A percentile compares a stretch with the other conserved stretches of the same genome.
Conservation (phyloP, 2,329 filamentous ascomycete genomes). For the Aspergillus tamarii region DNA sequence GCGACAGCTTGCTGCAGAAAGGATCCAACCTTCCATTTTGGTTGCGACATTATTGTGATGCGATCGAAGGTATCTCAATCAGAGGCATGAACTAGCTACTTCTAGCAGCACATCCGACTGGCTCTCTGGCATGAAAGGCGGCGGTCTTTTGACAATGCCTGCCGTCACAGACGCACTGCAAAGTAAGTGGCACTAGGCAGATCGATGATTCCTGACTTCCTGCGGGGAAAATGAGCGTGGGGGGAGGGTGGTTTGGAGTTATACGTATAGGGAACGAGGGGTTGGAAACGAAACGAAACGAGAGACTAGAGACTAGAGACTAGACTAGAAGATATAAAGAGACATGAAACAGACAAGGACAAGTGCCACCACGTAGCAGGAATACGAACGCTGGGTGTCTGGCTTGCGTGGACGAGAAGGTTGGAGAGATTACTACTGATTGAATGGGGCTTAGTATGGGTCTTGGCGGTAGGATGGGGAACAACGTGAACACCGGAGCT, state of each 20-base stretch:
- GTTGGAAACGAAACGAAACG: slow-evolving; percentile 7
- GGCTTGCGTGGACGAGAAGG: slow-evolving; percentile 26
- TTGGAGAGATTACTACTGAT: slow-evolving; percentile 12
- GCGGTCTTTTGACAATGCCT: slow-evolving; percentile 4
- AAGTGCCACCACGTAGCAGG: slow-evolving; percentile 18
- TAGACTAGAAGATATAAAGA: slow-evolving; percentile 11
- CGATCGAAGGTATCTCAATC: neutral
- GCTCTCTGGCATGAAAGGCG: slow-evolving; percentile 18
- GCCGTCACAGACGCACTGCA: slow-evolving; percentile 14
- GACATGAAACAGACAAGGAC: neutral
- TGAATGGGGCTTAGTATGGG: slow-evolving; percentile 23
- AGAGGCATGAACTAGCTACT: slow-evolving; percentile 3
- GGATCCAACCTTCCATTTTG: slow-evolving; percentile 69
- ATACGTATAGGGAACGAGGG: neutral
- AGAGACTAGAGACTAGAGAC: slow-evolving; percentile 8
- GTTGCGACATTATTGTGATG: slow-evolving; percentile 36
- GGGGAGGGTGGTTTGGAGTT: neutral
- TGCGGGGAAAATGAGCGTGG: slow-evolving; percentile 5
- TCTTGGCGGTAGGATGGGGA: slow-evolving; percentile 1
- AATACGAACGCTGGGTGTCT: slow-evolving; percentile 10
- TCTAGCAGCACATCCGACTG: slow-evolving; percentile 16
- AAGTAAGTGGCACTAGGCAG: neutral
- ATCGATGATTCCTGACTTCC: neutral
- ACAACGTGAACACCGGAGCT: slow-evolving; percentile 15
- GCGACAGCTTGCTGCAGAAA: slow-evolving; percentile 90